These are phyloP conservation scores for Termitomyces sp. DNA, from an alignment of 768 basidiomycete species.

Conservation along the genomic window DNA sequence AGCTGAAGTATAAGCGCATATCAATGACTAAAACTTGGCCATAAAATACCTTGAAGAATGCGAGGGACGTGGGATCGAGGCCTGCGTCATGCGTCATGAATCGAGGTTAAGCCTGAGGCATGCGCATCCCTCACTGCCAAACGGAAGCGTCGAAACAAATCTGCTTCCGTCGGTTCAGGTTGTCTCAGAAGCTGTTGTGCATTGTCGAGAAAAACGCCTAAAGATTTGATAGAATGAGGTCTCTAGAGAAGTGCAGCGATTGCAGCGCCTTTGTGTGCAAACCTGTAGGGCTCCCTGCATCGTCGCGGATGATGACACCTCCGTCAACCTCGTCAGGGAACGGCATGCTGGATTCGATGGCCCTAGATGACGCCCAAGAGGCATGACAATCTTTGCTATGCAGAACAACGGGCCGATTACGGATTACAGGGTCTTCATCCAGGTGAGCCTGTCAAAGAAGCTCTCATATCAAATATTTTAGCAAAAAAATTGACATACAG, in stretches of 20 bases:
- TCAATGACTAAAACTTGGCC: not conserved
- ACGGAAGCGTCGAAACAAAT: slow-evolving; percentile 56
- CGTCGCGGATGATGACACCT: slow-evolving; percentile 72
- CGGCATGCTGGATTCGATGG: slow-evolving; percentile 51
- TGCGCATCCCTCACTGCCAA: slow-evolving; percentile 65
- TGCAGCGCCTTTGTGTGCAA: slow-evolving; percentile 11
- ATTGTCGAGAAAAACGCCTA: slow-evolving; percentile 80
- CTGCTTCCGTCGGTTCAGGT: slow-evolving; percentile 57
- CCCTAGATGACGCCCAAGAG: slow-evolving; percentile 72
- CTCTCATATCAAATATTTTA: not conserved
- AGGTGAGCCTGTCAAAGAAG: slow-evolving; percentile 52
- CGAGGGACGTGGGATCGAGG: slow-evolving; percentile 59
- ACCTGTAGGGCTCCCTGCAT: slow-evolving; percentile 67
- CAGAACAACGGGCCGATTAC: slow-evolving; percentile 66
- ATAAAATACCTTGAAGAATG: slow-evolving; percentile 62
- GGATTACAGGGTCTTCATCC: slow-evolving; percentile 63
- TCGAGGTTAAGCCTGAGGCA: slow-evolving; percentile 67
- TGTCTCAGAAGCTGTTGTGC: slow-evolving; percentile 71
- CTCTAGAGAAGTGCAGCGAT: slow-evolving; percentile 3
- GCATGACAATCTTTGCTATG: slow-evolving; percentile 89
- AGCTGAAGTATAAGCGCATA: slow-evolving; percentile 1
- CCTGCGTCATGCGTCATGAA: slow-evolving; percentile 93
- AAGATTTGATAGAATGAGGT: not conserved
- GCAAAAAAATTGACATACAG: slow-evolving; percentile 36
- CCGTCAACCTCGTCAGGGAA: slow-evolving; percentile 73